Conservation (phyloP, 2,329 filamentous ascomycete genomes). For the Rasamsonia emersonii region DNA sequence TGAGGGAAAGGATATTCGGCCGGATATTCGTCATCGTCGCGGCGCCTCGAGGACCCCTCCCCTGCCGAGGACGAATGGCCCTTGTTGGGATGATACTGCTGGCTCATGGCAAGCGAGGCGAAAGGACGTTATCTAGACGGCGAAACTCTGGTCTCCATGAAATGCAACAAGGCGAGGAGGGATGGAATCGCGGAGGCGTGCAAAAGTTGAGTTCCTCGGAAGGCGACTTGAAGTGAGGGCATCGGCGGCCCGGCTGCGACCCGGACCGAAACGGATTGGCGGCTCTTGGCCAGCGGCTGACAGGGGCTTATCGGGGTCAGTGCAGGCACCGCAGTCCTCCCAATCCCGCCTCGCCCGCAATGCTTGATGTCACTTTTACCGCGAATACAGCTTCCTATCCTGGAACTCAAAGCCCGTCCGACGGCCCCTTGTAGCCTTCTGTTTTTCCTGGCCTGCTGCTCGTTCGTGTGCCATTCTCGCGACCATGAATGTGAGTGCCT, state of each 20-base stretch:
- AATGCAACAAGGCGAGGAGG: slow-evolving; percentile 1
- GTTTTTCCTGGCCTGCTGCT: background rate
- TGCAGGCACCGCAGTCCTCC: too few relatives aligned
- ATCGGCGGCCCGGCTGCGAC: background rate
- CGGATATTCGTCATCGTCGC: slow-evolving; percentile 17
- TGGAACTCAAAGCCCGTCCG: too few relatives aligned
- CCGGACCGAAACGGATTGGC: too few relatives aligned
- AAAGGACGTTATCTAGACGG: too few relatives aligned
- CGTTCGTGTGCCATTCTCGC: background rate
- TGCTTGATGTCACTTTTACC: too few relatives aligned
- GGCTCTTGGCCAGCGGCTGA: too few relatives aligned
- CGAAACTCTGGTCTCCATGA: slow-evolving; percentile 5
- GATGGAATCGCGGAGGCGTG: background rate
- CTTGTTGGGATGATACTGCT: slow-evolving; percentile 31
- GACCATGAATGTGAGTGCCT: slow-evolving; percentile 33
- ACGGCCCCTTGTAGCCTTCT: background rate
- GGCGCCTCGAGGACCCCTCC: slow-evolving; percentile 27
- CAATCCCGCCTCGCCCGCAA: too few relatives aligned
- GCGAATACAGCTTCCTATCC: too few relatives aligned
- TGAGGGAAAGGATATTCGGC: slow-evolving; percentile 20
- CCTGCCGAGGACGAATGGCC: slow-evolving; percentile 24
- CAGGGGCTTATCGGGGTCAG: too few relatives aligned
- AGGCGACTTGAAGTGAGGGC: background rate
- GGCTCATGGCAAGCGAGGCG: slow-evolving; percentile 29
- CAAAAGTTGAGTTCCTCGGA: too few relatives aligned